Evolutionary conservation across 106 monocot genomes (phyloP).

Genomic region (Dactylorhiza incarnata): DNA sequence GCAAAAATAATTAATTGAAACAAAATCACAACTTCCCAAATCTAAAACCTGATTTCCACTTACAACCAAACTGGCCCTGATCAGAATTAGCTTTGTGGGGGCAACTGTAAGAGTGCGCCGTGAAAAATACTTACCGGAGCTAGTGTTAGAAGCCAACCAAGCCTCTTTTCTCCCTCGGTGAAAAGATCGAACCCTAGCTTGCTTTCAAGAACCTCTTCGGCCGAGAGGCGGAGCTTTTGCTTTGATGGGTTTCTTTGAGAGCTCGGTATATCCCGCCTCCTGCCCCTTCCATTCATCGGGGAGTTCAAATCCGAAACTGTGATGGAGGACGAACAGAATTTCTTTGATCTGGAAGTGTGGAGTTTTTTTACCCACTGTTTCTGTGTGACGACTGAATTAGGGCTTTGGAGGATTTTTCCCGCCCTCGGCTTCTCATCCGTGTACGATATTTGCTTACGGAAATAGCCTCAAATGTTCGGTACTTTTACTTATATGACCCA

Average conservation of each 20-base stretch:
- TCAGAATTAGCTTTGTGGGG: neutral
- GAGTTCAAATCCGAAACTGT: neutral
- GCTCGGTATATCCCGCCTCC: conserved; percentile 26
- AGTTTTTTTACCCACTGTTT: too few species aligned
- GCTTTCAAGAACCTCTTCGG: conserved; percentile 72
- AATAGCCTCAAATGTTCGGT: too few species aligned
- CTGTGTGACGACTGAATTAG: too few species aligned
- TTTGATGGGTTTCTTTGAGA: conserved; percentile 30
- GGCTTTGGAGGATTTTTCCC: too few species aligned
- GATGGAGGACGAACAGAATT: neutral
- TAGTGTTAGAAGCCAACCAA: conserved; percentile 93
- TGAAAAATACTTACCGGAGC: conserved; percentile 36
- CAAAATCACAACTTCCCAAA: neutral
- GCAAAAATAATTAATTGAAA: too few species aligned
- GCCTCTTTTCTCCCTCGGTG: conserved; percentile 82
- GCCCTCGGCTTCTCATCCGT: too few species aligned
- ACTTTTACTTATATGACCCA: too few species aligned
- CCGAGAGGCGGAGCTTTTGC: conserved; percentile 65
- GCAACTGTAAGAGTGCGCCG: neutral
- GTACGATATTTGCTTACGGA: too few species aligned
- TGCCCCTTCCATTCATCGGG: conserved; percentile 39
- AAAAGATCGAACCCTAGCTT: conserved; percentile 77
- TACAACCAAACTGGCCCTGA: neutral
- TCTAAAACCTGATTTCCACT: neutral
- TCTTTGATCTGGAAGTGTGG: neutral